Conservation (phyloP, 495 filamentous ascomycete genomes). For the Poronia punctata region DNA sequence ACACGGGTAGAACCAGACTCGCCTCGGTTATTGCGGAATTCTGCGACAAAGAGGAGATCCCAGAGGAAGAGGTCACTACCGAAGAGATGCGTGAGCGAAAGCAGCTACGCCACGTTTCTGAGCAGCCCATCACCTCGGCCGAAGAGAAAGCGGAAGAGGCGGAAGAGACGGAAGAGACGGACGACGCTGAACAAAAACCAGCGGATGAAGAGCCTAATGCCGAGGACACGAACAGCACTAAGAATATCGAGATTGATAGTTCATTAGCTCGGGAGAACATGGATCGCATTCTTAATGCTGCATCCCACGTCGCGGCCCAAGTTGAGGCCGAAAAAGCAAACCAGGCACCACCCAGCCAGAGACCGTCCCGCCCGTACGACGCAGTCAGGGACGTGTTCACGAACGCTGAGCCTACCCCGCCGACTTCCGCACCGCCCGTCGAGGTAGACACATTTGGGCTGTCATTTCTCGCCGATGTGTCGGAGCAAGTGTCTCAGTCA, state of each 20-base stretch:
- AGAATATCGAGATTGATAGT: constrained; percentile 8
- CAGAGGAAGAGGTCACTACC: constrained; percentile 27
- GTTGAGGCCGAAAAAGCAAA: constrained; percentile 5
- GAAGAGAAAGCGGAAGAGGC: too few relatives aligned
- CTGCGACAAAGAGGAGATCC: constrained; percentile 28
- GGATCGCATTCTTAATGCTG: constrained; percentile 21
- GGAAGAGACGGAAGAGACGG: too few relatives aligned
- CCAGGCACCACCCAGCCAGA: constrained; percentile 5
- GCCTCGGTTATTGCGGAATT: constrained; percentile 13
- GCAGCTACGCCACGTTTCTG: constrained; percentile 18
- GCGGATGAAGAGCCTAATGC: background rate
- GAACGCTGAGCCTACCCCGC: constrained; percentile 20
- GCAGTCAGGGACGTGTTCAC: constrained; percentile 42
- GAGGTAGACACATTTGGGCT: constrained; percentile 16
- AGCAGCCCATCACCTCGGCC: constrained; percentile 8
- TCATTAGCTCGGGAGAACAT: constrained; percentile 1
- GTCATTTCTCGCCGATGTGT: constrained; percentile 26
- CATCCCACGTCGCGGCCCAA: constrained; percentile 13
- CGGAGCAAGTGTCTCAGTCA: constrained; percentile 10
- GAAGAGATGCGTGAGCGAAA: constrained; percentile 25
- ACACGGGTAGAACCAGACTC: constrained; percentile 16
- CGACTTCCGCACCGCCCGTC: constrained; percentile 6
- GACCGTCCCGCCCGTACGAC: constrained; percentile 37
- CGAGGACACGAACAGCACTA: too few relatives aligned
- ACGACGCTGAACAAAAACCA: constrained; percentile 19